phyloP scores from a whole-genome alignment of 2,329 filamentous ascomycete species.

The Metarhizium robertsii region DNA sequence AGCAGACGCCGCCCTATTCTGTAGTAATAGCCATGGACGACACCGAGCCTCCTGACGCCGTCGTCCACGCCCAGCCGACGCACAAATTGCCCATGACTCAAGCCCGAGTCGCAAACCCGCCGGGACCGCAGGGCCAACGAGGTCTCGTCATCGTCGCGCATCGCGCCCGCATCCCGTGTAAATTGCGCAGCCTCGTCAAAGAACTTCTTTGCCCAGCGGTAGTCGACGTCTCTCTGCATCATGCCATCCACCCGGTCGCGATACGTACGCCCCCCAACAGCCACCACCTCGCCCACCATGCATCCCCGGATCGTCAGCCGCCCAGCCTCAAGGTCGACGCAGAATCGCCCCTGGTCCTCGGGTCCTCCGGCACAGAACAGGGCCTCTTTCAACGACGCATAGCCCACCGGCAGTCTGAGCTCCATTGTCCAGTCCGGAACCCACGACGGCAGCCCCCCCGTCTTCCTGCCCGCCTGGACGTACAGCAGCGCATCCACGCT shows the following conservation, averaged over 20 bases:
- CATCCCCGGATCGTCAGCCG: conserved; percentile 13
- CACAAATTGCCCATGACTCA: conserved; percentile 7
- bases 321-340: conserved; percentile 4
- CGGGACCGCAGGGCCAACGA: conserved; percentile 2
- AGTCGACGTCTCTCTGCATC: conserved; percentile 11
- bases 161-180: not conserved
- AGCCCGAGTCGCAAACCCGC: conserved; percentile 13
- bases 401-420: conserved; percentile 16
- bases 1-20: conserved; percentile 10
- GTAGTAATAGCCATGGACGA: not conserved
- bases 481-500: conserved; percentile 20
- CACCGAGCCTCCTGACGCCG: conserved; percentile 4
- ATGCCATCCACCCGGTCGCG: not conserved
- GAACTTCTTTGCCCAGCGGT: conserved; percentile 12
- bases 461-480: conserved; percentile 16
- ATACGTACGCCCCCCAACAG: conserved; percentile 12
- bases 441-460: conserved; percentile 20
- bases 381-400: conserved; percentile 13
- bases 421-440: conserved; percentile 24
- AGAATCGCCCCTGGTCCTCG: not conserved
- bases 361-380: conserved; percentile 15
- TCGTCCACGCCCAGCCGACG: not conserved
- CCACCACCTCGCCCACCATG: conserved; percentile 12
- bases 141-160: not conserved
- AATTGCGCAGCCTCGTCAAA: conserved; percentile 10